Base-by-base conservation (phyloP, 805 yeast species). In the Yarrowia porcina region DNA sequence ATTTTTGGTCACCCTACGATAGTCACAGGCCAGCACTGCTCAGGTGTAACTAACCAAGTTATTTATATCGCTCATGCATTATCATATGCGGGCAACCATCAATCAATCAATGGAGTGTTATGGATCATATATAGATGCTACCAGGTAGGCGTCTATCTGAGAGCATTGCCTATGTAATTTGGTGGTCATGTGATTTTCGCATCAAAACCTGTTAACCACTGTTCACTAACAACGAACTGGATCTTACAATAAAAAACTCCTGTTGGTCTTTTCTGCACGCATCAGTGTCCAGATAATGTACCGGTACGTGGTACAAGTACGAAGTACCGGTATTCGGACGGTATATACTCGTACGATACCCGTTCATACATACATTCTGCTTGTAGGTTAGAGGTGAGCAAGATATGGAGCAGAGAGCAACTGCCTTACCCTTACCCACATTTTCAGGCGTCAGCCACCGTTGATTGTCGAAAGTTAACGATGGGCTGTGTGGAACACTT, bases 31-130 rank as follows among this genome's bases (percentile, higher is more conserved):
- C n/a, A n/a, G n/a, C n/a, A n/a, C n/a, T n/a, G n/a, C n/a, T n/a
- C n/a, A n/a, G n/a, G n/a, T n/a, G n/a, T n/a, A n/a, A 9, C 45
- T 41, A 41, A 41, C 45, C 20, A 28, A 41, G 45, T 9, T 41
- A 41, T 41, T 41, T 41, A 41, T 41, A 41, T 41, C 45, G 45
- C 45, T 41, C 45, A 23, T 41, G 45, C 45, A 41, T 41, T 41
- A 41, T 41, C 45, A 23, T 41, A 41, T 41, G 45, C 45, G 45
- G 23, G 45, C 45, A 41, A 15, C 45, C 45, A 41, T n/a, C 15
- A 23, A 15, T 39, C 44, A 39, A 41, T 21, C 17, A 21, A 39
- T 41, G 18, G 18, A 23, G 45, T 39, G 45, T 41, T 23, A 15
- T 15, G 21, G 28, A 39, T 35, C 42, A 25, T 11, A 12, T 38